Evolutionary conservation across 2,329 filamentous ascomycete genomes (phyloP).

Genomic region (Ramularia collo-cygni): DNA sequence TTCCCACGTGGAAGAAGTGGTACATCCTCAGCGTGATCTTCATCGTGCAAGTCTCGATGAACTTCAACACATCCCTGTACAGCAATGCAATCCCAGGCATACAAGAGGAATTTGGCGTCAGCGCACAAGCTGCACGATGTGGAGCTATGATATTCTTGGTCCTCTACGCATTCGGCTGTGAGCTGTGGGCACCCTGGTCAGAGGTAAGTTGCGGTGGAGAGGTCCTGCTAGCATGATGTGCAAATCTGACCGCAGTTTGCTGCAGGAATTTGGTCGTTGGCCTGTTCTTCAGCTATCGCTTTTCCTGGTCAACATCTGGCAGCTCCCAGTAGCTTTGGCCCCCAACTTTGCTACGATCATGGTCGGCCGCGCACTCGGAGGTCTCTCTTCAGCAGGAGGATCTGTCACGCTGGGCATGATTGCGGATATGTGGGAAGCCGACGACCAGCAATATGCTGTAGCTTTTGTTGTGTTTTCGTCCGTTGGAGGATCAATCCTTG

Average conservation of each 20-base stretch:
- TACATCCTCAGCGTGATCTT: conserved; percentile 46
- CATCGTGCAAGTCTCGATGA: conserved; percentile 50
- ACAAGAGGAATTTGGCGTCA: conserved; percentile 40
- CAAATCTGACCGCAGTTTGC: conserved; percentile 32
- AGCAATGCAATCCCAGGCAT: conserved; percentile 46
- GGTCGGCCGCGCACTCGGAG: conserved; percentile 45
- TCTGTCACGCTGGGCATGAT: conserved; percentile 61
- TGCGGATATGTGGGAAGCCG: conserved; percentile 56
- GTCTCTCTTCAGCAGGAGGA: conserved; percentile 57
- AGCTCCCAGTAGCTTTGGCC: conserved; percentile 43
- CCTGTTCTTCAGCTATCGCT: conserved; percentile 46
- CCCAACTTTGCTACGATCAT: conserved; percentile 42
- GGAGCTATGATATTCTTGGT: conserved; percentile 47
- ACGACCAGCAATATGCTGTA: conserved; percentile 55
- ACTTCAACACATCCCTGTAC: conserved; percentile 53
- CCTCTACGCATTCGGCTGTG: conserved; percentile 45
- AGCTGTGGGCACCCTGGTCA: conserved; percentile 49
- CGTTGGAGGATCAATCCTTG: conserved; percentile 32
- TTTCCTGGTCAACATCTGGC: conserved; percentile 50
- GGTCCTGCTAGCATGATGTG: too few relatives aligned
- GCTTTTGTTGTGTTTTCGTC: conserved; percentile 50
- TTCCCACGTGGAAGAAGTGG: conserved; percentile 45
- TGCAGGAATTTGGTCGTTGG: conserved; percentile 43
- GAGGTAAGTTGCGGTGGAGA: conserved; percentile 38
- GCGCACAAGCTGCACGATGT: conserved; percentile 40